These are phyloP conservation scores for Rhizopogon hawkerae DNA, from an alignment of 1,284 basidiomycete genomes.

Conservation along the genomic window DNA sequence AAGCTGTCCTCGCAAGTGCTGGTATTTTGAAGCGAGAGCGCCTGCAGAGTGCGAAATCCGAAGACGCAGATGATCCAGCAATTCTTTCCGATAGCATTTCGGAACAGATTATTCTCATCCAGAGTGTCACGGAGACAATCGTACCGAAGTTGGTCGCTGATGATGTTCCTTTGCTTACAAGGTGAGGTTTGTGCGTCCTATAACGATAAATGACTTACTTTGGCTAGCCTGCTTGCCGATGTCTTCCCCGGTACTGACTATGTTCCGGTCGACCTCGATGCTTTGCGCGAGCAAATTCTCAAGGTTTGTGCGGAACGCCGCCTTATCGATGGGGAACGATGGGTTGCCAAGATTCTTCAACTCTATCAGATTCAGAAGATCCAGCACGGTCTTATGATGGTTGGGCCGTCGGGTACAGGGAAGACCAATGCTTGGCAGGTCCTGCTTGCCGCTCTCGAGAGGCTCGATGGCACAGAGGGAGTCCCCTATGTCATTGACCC, in stretches of 20 bases:
- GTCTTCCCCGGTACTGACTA: conserved; percentile 97
- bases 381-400: conserved; percentile 99
- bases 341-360: conserved; percentile 95
- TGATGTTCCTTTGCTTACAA: conserved; percentile 90
- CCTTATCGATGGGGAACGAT: conserved; percentile 78
- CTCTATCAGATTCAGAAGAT: conserved; percentile 99
- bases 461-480: conserved; percentile 88
- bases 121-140: conserved; percentile 99
- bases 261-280: conserved; percentile 80
- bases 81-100: conserved; percentile 64
- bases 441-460: conserved; percentile 82
- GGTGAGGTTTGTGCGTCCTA: conserved; percentile 37
- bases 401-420: conserved; percentile 93
- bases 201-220: conserved; percentile 5
- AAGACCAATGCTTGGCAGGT: conserved; percentile 98
- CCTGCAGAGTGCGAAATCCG: conserved; percentile 43
- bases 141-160: conserved; percentile 97
- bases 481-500: conserved; percentile 97
- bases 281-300: conserved; percentile 76
- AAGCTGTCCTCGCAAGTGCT: conserved; percentile 93
- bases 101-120: conserved; percentile 96
- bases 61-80: conserved; percentile 37
- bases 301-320: conserved; percentile 85
- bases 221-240: conserved; percentile 78
- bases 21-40: conserved; percentile 96